phyloP scores from a whole-genome alignment of 2,329 filamentous ascomycete genomes.

The Beauveria medogensis region DNA sequence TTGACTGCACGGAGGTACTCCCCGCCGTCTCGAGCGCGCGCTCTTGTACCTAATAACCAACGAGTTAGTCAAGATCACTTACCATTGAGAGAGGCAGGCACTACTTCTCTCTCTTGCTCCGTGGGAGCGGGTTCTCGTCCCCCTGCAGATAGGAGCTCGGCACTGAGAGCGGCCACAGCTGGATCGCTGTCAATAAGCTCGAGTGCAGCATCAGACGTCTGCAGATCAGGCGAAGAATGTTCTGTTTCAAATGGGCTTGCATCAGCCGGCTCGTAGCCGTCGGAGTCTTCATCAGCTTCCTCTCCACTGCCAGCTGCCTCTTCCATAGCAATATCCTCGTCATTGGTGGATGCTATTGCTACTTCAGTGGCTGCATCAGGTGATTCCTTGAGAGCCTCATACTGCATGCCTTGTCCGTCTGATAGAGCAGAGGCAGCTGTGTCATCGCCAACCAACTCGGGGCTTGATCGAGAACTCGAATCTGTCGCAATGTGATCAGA shows the following conservation, averaged over 20 bases:
- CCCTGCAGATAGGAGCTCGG: conserved; percentile 23
- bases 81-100: neutral
- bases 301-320: conserved; percentile 11
- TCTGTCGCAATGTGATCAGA: conserved; percentile 7
- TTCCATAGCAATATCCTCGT: conserved; percentile 14
- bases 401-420: neutral
- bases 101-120: conserved; percentile 34
- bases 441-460: neutral
- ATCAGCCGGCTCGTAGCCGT: conserved; percentile 49
- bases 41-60: neutral
- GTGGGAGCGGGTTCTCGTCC: conserved; percentile 17
- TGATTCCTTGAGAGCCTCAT: neutral
- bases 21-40: neutral
- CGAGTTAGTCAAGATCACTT: neutral
- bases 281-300: conserved; percentile 27
- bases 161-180: conserved; percentile 5
- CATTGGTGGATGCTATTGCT: neutral
- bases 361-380: neutral
- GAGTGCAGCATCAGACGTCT: neutral
- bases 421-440: neutral
- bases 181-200: conserved; percentile 1
- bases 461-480: neutral
- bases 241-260: conserved; percentile 19
- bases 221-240: conserved; percentile 5
- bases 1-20: neutral